These are phyloP conservation scores for Fragaria vesca DNA, from an alignment of 306 rosid genomes.

Conservation along the genomic window DNA sequence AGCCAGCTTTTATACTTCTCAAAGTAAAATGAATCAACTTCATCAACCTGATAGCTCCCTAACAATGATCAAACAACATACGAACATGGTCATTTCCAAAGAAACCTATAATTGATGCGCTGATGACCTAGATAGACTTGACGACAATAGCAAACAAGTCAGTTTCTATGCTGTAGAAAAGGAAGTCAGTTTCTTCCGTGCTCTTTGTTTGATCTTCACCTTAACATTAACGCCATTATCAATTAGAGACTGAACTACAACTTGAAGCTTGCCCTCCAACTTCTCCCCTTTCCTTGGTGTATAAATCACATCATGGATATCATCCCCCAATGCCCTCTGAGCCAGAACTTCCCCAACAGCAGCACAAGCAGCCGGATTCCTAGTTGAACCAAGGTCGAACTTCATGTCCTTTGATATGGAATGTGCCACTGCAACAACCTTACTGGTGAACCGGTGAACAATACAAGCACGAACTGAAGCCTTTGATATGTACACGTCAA, in stretches of 20 bases:
- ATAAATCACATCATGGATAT: conserved; percentile 71
- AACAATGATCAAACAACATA: not conserved
- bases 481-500: conserved; percentile 83
- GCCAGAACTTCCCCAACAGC: conserved; percentile 83
- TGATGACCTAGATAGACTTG: not conserved
- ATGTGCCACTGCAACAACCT: conserved; percentile 85
- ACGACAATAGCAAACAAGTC: not conserved
- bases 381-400: conserved; percentile 70
- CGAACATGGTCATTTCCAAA: not conserved
- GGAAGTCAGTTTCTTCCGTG: conserved; percentile 37
- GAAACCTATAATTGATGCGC: not conserved
- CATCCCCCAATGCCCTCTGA: conserved; percentile 86
- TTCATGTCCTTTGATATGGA: conserved; percentile 84
- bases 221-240: conserved; percentile 55
- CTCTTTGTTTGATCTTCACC: conserved; percentile 72
- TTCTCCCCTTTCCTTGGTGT: conserved; percentile 85
- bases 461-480: conserved; percentile 85
- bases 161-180: not conserved
- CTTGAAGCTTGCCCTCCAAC: conserved; percentile 69
- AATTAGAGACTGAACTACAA: conserved; percentile 47
- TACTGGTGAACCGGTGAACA: conserved; percentile 74
- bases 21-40: not conserved
- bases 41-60: not conserved
- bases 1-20: not conserved
- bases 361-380: conserved; percentile 65